A percentile compares a stretch with the other conserved stretches of the same genome.
Evolutionary conservation across 305 asterid species (phyloP).

Genomic region (Coffea humblotiana): DNA sequence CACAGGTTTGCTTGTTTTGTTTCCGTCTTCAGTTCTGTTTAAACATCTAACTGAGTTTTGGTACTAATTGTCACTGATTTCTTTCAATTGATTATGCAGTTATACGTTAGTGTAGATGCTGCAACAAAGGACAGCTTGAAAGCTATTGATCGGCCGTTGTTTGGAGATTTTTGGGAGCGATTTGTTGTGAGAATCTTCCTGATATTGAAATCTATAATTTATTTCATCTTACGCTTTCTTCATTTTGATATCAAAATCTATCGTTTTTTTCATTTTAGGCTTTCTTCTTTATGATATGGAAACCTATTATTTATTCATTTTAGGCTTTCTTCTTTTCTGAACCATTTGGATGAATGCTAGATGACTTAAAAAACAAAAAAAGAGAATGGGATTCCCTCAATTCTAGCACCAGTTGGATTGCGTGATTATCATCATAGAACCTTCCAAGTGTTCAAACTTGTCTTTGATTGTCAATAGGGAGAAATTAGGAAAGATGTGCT

Average conservation of each 20-base stretch:
- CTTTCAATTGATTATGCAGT: slow-evolving; percentile 41
- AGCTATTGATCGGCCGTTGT: slow-evolving; percentile 94
- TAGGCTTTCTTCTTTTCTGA: background rate
- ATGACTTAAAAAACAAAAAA: background rate
- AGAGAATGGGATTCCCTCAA: background rate
- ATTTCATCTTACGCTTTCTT: too few species aligned
- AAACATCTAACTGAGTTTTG: slow-evolving; percentile 3
- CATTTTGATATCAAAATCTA: slow-evolving; percentile 51
- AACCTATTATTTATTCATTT: background rate
- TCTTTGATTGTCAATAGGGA: background rate
- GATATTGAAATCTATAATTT: background rate
- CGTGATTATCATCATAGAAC: background rate
- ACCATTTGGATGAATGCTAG: background rate
- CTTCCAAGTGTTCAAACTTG: background rate
- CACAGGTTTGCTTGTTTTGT: slow-evolving; percentile 60
- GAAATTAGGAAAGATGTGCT: background rate
- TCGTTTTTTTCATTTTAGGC: too few species aligned
- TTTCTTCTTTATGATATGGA: slow-evolving; percentile 49
- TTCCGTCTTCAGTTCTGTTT: slow-evolving; percentile 3
- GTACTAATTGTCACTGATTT: slow-evolving; percentile 17
- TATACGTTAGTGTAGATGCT: slow-evolving; percentile 97
- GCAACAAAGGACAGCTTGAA: slow-evolving; percentile 95
- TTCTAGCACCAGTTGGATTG: background rate
- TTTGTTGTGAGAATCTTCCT: slow-evolving; percentile 55
- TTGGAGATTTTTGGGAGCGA: slow-evolving; percentile 98